Conservation (phyloP, 2,329 filamentous ascomycete genomes). For the Fusarium tanahbumbuense region DNA sequence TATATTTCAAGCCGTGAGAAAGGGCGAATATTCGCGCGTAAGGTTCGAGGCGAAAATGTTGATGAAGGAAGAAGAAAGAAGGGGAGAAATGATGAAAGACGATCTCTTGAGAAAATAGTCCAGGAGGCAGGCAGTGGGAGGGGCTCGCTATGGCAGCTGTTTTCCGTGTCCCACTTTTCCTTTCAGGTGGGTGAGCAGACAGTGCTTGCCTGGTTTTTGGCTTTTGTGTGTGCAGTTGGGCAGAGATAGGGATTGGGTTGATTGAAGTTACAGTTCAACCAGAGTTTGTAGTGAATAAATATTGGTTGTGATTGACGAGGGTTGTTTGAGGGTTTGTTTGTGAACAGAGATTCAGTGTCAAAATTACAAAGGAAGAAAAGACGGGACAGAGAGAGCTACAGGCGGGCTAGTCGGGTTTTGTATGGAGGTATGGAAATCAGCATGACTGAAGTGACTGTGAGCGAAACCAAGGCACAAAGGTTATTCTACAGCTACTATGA, state of each 20-base stretch:
- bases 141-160: constrained; percentile 15
- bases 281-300: constrained; percentile 3
- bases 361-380: constrained; percentile 9
- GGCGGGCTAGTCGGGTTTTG: constrained; percentile 27
- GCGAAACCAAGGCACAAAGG: constrained; percentile 28
- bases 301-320: neutral
- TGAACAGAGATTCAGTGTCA: neutral
- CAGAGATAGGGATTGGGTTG: constrained; percentile 11
- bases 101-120: constrained; percentile 28
- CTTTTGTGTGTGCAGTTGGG: constrained; percentile 13
- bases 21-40: constrained; percentile 8
- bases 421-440: constrained; percentile 8
- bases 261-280: neutral
- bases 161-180: constrained; percentile 33
- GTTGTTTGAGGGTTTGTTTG: neutral
- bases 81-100: constrained; percentile 20
- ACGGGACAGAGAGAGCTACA: constrained; percentile 2
- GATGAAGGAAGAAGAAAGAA: constrained; percentile 20
- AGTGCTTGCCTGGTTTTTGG: constrained; percentile 11
- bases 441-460: constrained; percentile 11
- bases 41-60: constrained; percentile 19
- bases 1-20: constrained; percentile 27
- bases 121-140: constrained; percentile 23
- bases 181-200: constrained; percentile 6
- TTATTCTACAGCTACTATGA: constrained; percentile 4